These are phyloP conservation scores for Alliaria petiolata DNA, from an alignment of 345 rosid species.

Conservation along the genomic window DNA sequence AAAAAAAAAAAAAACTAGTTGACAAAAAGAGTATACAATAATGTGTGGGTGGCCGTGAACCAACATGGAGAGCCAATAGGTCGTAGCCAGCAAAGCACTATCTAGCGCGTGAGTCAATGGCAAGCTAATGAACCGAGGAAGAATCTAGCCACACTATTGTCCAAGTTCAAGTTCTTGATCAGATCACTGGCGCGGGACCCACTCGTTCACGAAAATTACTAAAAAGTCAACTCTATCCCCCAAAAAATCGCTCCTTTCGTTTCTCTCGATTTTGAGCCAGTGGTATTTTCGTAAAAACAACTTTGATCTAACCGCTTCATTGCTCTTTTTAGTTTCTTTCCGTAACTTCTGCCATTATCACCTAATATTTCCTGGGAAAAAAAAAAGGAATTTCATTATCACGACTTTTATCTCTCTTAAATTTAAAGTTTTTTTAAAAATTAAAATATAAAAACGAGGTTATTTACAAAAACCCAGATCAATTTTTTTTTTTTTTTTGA, in stretches of 20 bases:
- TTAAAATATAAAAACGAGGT: not conserved
- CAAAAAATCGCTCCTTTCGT: not conserved
- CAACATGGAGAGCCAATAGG: slow-evolving; percentile 4
- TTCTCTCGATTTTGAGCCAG: slow-evolving; percentile 7
- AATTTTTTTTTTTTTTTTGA: not conserved
- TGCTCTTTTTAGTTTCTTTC: not conserved
- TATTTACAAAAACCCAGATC: not conserved
- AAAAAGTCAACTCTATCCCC: slow-evolving; percentile 12
- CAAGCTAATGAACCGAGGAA: not conserved
- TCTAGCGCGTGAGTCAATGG: slow-evolving; percentile 22
- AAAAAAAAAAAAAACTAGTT: not conserved
- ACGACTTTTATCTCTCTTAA: not conserved
- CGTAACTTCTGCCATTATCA: slow-evolving; percentile 22
- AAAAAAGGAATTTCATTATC: not conserved
- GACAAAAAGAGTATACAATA: not conserved
- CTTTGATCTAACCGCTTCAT: not conserved
- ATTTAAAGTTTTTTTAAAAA: not conserved
- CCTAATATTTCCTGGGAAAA: not conserved
- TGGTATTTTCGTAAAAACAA: slow-evolving; percentile 5
- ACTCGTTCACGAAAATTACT: not conserved
- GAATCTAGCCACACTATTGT: not conserved
- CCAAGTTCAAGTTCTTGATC: not conserved
- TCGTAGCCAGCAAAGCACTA: not conserved
- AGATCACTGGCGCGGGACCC: not conserved
- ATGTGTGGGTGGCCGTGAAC: slow-evolving; percentile 25